Percentiles rank a stretch among this genome's conserved stretches.
Conservation (phyloP, 352 stramenopile genomes). For the Pythium graminicola region DNA sequence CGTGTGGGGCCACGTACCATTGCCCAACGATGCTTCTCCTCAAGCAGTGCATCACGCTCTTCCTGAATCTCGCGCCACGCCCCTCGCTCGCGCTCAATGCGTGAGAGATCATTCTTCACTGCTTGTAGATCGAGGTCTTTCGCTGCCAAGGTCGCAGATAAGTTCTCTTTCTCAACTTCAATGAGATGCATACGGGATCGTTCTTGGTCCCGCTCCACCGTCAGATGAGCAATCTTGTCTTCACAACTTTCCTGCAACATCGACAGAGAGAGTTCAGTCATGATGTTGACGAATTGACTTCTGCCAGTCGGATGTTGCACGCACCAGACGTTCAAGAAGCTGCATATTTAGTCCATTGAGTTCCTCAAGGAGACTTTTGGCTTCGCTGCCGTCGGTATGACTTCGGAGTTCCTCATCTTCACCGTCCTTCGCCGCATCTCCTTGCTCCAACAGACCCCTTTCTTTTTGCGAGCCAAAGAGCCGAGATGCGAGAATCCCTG, state of each 20-base stretch:
- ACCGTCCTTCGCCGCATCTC: background rate
- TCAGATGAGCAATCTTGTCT: constrained; percentile 59
- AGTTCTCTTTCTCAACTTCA: constrained; percentile 62
- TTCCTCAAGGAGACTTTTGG: constrained; percentile 73
- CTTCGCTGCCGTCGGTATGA: constrained; percentile 30
- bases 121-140: constrained; percentile 47
- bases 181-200: constrained; percentile 56
- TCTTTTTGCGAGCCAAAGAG: constrained; percentile 47
- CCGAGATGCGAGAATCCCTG: constrained; percentile 49
- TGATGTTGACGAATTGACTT: background rate
- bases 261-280: background rate
- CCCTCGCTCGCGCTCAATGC: constrained; percentile 66
- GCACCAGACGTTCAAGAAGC: constrained; percentile 69
- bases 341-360: constrained; percentile 83
- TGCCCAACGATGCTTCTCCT: constrained; percentile 83
- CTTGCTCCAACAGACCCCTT: background rate
- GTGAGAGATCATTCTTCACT: constrained; percentile 49
- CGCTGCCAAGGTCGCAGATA: constrained; percentile 30
- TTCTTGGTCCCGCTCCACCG: constrained; percentile 73
- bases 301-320: constrained; percentile 1
- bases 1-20: constrained; percentile 39
- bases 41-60: constrained; percentile 67
- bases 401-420: constrained; percentile 19
- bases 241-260: constrained; percentile 56
- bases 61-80: constrained; percentile 71